These are phyloP conservation scores for Aaosphaeria arxii DNA, from an alignment of 2,329 filamentous ascomycete genomes.

Conservation along the genomic window DNA sequence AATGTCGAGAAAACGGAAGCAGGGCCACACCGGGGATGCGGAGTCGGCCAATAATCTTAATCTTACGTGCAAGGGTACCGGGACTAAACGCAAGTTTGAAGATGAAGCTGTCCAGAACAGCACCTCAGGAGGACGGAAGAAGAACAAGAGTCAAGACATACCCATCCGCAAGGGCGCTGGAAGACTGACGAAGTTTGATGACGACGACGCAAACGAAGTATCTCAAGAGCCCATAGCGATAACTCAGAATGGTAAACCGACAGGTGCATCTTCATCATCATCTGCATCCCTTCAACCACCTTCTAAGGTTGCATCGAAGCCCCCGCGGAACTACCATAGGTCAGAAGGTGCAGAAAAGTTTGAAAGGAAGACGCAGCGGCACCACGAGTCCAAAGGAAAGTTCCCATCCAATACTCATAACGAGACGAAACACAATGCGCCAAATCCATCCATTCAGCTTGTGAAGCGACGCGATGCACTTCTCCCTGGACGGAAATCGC, in stretches of 20 bases:
- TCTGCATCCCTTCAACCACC: too few relatives aligned
- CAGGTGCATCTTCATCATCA: too few relatives aligned
- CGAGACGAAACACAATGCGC: not conserved
- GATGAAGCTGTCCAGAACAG: constrained; percentile 4
- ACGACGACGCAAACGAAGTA: not conserved
- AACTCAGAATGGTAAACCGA: too few relatives aligned
- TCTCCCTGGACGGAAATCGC: constrained; percentile 56
- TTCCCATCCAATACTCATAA: not conserved
- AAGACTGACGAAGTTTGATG: constrained; percentile 13
- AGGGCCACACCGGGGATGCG: constrained; percentile 3
- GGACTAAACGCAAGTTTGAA: not conserved
- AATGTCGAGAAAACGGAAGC: constrained; percentile 1
- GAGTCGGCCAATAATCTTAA: too few relatives aligned
- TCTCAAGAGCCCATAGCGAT: too few relatives aligned
- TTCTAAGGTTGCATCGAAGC: too few relatives aligned
- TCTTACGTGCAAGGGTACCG: too few relatives aligned
- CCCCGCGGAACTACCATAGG: too few relatives aligned
- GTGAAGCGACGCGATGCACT: constrained; percentile 47
- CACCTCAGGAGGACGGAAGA: constrained; percentile 1
- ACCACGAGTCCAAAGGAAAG: not conserved
- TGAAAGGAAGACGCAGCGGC: not conserved
- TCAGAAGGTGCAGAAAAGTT: not conserved
- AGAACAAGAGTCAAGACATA: not conserved
- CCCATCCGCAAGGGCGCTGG: constrained; percentile 10
- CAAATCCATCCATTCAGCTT: constrained; percentile 17